These are phyloP conservation scores for Aspergillus mulundensis DNA, from an alignment of 495 filamentous ascomycete genomes.

Conservation along the genomic window DNA sequence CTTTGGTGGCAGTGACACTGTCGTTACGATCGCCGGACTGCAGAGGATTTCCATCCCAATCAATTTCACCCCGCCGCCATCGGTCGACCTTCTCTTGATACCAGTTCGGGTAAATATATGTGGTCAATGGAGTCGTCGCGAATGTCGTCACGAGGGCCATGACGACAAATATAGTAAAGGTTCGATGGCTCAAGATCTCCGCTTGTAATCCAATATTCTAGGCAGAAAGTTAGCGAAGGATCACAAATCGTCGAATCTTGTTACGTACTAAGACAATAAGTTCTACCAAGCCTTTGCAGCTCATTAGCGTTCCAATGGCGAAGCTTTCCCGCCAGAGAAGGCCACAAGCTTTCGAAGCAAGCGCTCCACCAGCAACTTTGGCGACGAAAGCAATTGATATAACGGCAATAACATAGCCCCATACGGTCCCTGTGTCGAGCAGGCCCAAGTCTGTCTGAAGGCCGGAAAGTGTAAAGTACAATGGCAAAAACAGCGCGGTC, in stretches of 20 bases:
- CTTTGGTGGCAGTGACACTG: slow-evolving; percentile 41
- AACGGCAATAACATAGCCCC: slow-evolving; percentile 89
- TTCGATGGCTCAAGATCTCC: slow-evolving; percentile 76
- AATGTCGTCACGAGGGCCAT: slow-evolving; percentile 95
- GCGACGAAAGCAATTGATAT: slow-evolving; percentile 77
- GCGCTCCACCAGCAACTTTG: slow-evolving; percentile 80
- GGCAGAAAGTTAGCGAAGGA: slow-evolving; percentile 18
- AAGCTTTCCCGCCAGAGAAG: slow-evolving; percentile 92
- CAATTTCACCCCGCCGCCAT: slow-evolving; percentile 90
- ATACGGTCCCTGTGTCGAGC: slow-evolving; percentile 75
- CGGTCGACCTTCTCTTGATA: slow-evolving; percentile 87
- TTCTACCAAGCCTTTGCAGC: slow-evolving; percentile 94
- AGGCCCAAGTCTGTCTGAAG: slow-evolving; percentile 86
- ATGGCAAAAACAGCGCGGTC: slow-evolving; percentile 79
- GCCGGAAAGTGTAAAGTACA: slow-evolving; percentile 94
- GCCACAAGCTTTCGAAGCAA: slow-evolving; percentile 73
- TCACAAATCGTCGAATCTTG: neutral
- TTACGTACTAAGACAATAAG: slow-evolving; percentile 81
- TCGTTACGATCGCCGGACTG: slow-evolving; percentile 34
- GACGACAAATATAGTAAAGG: slow-evolving; percentile 98
- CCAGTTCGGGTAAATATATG: slow-evolving; percentile 75
- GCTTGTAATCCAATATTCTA: slow-evolving; percentile 95
- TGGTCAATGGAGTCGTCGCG: slow-evolving; percentile 78
- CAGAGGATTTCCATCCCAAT: slow-evolving; percentile 76
- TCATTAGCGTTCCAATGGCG: slow-evolving; percentile 91